phyloP scores from a whole-genome alignment of 345 rosid genomes.

The Erodium maritimum region DNA sequence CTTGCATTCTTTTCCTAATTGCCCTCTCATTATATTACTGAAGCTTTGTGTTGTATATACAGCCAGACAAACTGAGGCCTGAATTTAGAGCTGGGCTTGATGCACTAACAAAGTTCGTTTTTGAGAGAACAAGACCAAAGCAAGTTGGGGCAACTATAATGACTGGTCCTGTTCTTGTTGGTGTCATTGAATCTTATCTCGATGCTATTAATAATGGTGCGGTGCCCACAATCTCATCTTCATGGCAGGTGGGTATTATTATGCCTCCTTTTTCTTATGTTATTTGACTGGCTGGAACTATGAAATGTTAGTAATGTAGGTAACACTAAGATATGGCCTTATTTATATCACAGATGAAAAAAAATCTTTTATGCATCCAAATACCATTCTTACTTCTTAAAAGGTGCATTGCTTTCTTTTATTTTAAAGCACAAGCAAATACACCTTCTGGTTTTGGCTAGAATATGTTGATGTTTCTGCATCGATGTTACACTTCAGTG shows the following conservation, averaged over 20 bases:
- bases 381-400: too few species aligned
- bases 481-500: too few species aligned
- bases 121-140: constrained; percentile 96
- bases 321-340: too few species aligned
- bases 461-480: too few species aligned
- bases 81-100: constrained; percentile 83
- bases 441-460: too few species aligned
- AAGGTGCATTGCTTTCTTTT: too few species aligned
- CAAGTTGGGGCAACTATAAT: constrained; percentile 77
- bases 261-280: not conserved
- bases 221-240: constrained; percentile 89
- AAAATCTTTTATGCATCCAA: too few species aligned
- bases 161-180: constrained; percentile 92
- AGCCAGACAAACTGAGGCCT: constrained; percentile 71
- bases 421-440: too few species aligned
- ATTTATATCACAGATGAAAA: too few species aligned
- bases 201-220: constrained; percentile 97
- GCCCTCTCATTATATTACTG: too few species aligned
- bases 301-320: too few species aligned
- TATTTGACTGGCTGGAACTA: too few species aligned
- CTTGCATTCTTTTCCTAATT: not conserved
- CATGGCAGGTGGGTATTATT: constrained; percentile 80
- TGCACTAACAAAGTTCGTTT: constrained; percentile 84
- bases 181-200: constrained; percentile 74
- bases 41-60: constrained; percentile 1